phyloP scores from a whole-genome alignment of 768 basidiomycete species.

The Lentinula guzmanii region DNA sequence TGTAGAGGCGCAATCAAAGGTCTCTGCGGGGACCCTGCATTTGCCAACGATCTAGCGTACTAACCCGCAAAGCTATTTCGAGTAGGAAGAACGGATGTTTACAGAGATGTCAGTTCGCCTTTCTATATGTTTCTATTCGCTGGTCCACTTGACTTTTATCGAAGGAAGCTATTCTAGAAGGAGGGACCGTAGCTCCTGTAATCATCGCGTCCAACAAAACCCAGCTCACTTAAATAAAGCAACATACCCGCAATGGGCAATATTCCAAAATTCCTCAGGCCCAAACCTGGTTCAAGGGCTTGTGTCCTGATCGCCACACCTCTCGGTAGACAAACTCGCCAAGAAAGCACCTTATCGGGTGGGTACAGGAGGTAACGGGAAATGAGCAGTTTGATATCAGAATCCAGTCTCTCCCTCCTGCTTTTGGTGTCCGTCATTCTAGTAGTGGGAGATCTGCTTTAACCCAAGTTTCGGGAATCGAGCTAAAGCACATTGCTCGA shows the following conservation, averaged over 20 bases:
- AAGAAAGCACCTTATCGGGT: not conserved
- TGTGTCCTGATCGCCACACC: constrained; percentile 29
- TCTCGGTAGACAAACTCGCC: constrained; percentile 25
- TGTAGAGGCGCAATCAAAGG: not conserved
- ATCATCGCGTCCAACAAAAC: not conserved
- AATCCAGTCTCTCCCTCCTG: not conserved
- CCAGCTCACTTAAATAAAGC: not conserved
- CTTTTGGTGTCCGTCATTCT: not conserved
- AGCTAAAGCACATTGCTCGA: not conserved
- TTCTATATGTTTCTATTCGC: not conserved
- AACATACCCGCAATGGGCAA: not conserved
- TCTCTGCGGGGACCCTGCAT: not conserved
- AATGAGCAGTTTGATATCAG: not conserved
- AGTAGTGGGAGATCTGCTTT: not conserved
- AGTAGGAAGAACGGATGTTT: not conserved
- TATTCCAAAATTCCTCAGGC: constrained; percentile 10
- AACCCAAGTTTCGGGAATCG: not conserved
- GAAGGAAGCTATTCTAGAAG: not conserved
- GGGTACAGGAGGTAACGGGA: constrained; percentile 4
- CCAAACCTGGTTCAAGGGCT: constrained; percentile 24
- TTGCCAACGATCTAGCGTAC: not conserved
- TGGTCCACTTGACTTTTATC: too few species aligned
- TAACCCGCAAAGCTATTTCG: not conserved
- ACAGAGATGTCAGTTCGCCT: not conserved
- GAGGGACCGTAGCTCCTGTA: not conserved